Evolutionary conservation across 1,284 basidiomycete species (phyloP).

Genomic region (Sanguinoderma infundibulare): DNA sequence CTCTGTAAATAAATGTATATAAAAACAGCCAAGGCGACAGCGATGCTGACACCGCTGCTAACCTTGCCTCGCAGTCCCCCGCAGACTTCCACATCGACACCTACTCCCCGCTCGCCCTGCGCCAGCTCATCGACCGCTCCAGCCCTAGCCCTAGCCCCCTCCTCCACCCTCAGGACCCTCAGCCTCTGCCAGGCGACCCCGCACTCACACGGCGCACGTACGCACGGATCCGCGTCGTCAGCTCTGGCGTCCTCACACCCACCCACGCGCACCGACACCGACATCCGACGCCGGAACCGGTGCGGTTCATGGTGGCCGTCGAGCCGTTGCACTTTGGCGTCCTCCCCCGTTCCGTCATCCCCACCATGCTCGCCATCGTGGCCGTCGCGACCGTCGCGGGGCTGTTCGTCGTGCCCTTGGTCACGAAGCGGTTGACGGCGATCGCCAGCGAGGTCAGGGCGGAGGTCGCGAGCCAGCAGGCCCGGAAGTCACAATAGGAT

Average conservation of each 20-base stretch:
- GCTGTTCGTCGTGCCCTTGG: conserved; percentile 22
- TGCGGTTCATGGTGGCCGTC: conserved; percentile 55
- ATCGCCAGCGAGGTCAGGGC: conserved; percentile 21
- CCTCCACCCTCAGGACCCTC: no score
- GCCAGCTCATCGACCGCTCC: neutral
- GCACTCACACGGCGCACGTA: conserved; percentile 47
- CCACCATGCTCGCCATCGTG: conserved; percentile 32
- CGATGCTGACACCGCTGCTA: neutral
- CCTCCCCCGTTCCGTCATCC: conserved; percentile 57
- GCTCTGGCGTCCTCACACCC: conserved; percentile 55
- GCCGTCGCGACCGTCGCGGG: conserved; percentile 17
- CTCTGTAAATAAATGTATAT: no score
- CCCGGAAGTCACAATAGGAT: neutral
- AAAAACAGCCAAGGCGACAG: no score
- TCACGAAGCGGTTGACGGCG: conserved; percentile 13
- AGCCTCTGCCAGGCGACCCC: neutral
- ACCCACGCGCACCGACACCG: conserved; percentile 3
- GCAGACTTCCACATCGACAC: conserved; percentile 32
- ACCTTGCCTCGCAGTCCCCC: conserved; percentile 30
- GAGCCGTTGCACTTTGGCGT: conserved; percentile 65
- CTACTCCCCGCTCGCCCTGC: conserved; percentile 17
- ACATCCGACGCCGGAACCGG: conserved; percentile 23
- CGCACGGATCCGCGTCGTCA: conserved; percentile 56
- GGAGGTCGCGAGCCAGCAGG: conserved; percentile 6
- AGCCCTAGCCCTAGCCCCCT: no score